These are phyloP conservation scores for Candida railenensis DNA, from an alignment of 805 yeast species.

Conservation along the genomic window DNA sequence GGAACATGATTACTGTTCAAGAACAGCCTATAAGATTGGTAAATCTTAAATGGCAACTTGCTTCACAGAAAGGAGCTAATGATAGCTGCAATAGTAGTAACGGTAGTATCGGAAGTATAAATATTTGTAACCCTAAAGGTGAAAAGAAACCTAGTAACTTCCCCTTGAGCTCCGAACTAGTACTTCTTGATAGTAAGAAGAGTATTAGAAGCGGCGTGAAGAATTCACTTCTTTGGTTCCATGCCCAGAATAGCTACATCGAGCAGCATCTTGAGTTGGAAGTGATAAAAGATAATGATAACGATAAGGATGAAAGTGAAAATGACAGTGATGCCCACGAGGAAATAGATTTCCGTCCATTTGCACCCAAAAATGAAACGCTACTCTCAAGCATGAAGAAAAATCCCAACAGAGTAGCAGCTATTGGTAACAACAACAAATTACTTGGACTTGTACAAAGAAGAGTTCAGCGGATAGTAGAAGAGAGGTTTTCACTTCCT, in stretches of 20 bases:
- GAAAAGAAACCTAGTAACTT: background rate
- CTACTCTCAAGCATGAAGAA: background rate
- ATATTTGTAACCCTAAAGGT: background rate
- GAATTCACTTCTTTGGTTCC: slow-evolving; percentile 1
- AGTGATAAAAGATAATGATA: slow-evolving; percentile 1
- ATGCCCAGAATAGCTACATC: background rate
- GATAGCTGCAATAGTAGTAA: background rate
- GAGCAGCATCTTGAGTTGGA: background rate
- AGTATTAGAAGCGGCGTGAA: slow-evolving; percentile 4
- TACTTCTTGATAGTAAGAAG: slow-evolving; percentile 1
- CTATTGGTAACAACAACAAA: background rate
- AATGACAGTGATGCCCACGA: background rate
- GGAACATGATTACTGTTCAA: slow-evolving; percentile 1
- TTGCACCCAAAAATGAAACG: slow-evolving; percentile 1
- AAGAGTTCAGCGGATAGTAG: slow-evolving; percentile 9
- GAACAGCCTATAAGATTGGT: slow-evolving; percentile 1
- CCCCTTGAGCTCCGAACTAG: slow-evolving; percentile 4
- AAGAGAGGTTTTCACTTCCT: slow-evolving; percentile 1
- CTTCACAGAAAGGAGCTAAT: background rate
- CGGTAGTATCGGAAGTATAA: background rate
- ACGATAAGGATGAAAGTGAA: background rate
- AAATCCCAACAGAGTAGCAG: background rate
- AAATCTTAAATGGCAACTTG: slow-evolving; percentile 1
- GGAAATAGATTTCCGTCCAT: slow-evolving; percentile 3
- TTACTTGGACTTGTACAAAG: slow-evolving; percentile 9